Conservation (phyloP, 441 rosid species). For the Bruguiera hainesii region DNA sequence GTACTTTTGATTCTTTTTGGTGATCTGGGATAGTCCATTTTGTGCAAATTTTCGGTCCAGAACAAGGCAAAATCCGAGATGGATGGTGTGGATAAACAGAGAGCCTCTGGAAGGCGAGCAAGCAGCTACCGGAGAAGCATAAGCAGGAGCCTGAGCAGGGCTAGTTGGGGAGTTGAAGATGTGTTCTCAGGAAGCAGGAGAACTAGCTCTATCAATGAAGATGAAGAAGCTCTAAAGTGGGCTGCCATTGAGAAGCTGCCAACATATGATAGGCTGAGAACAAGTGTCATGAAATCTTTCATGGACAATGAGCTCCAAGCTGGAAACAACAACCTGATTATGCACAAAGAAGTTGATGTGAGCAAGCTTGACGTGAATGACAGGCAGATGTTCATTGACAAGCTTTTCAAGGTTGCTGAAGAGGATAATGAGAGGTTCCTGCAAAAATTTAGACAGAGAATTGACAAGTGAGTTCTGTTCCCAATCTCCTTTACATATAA, state of each 20-base stretch:
- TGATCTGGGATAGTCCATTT: background rate
- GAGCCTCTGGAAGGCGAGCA: constrained; percentile 22
- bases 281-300: constrained; percentile 49
- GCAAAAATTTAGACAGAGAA: constrained; percentile 52
- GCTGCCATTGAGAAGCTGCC: constrained; percentile 88
- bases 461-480: constrained; percentile 46
- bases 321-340: constrained; percentile 18
- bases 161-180: constrained; percentile 61
- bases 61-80: constrained; percentile 9
- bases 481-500: background rate
- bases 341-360: constrained; percentile 55
- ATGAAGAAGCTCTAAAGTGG: constrained; percentile 93
- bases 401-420: constrained; percentile 60
- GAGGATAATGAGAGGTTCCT: constrained; percentile 67
- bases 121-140: constrained; percentile 35
- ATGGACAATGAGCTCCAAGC: constrained; percentile 33
- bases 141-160: constrained; percentile 52
- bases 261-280: constrained; percentile 63
- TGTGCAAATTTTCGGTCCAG: constrained; percentile 2
- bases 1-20: background rate
- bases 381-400: constrained; percentile 55
- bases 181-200: constrained; percentile 38
- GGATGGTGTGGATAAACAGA: constrained; percentile 26
- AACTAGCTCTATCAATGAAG: constrained; percentile 44
- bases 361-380: constrained; percentile 58